Evolutionary conservation across 371 early-diverging fungal genomes (phyloP), one percentile per base, ranked within the genome.

Genomic region (Quaeritorhiza haematococci): DNA sequence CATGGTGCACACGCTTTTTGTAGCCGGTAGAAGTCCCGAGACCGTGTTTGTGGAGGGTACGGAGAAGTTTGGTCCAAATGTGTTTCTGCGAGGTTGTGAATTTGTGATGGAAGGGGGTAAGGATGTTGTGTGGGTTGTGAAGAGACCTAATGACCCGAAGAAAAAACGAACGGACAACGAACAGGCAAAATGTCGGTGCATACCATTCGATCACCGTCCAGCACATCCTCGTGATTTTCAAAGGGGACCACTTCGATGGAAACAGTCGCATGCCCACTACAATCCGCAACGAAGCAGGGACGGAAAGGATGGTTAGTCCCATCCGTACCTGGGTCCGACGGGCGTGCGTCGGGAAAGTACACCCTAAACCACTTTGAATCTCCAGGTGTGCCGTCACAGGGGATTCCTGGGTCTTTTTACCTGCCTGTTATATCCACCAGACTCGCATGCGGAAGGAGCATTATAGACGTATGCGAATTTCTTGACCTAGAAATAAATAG

Each of bases 1-100:
- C 69, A 51, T 63, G 63, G 33, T 51, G 48, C 17, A 68, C 69
- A 15, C 53, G 33, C 44, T 69, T 69, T 28, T 63, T 28, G 55
- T 69, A 69, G 3, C 62, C 62, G 26, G 42, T 42, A 21, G 33
- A 29, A 3, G 28, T 34, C 44, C 56, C 55, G 7, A 13, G 3
- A 5, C 35, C 43, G 30, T 55, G 33, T 35, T 61, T 61, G 17
- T 38, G 15, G 21, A 61, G 24, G 13, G 7, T 45, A 23, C 21
- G 46, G 21, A 45, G 46, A 10, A 21, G 7, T 7, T 21, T 7
- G 21, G 7, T 10, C 23, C 27, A 45, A 27, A 45, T 27, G 21
- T 45, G 27, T 7, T 23, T 7, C 46, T 45, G 21, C 6, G 7
- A 23, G 10, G 38, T n/a, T 13, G 38, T 38, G 38, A n/a, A n/a